Conservation (phyloP, 768 basidiomycete species). For the Suillus cothurnatus region DNA sequence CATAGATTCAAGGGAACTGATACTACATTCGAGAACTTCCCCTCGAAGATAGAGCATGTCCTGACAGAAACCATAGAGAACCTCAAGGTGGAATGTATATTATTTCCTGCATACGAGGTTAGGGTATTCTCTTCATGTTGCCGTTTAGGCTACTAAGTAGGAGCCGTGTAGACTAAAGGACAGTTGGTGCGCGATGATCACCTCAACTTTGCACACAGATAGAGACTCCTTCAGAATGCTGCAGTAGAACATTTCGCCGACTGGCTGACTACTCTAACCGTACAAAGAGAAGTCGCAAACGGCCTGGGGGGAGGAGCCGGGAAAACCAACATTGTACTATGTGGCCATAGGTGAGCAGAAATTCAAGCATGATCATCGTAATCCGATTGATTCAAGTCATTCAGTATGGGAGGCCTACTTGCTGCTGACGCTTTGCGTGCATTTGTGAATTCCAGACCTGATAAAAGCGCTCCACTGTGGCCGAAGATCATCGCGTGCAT, state of each 20-base stretch:
- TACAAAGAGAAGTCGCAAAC: slow-evolving; percentile 79
- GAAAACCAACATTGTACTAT: slow-evolving; percentile 76
- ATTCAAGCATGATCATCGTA: not conserved
- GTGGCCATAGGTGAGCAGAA: slow-evolving; percentile 76
- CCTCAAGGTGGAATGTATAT: slow-evolving; percentile 65
- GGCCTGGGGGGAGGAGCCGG: slow-evolving; percentile 77
- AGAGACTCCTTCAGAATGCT: slow-evolving; percentile 51
- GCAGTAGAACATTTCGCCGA: slow-evolving; percentile 87
- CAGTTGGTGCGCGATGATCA: slow-evolving; percentile 62
- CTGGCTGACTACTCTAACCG: slow-evolving; percentile 88
- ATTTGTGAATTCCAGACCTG: slow-evolving; percentile 68
- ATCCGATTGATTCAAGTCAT: slow-evolving; percentile 6
- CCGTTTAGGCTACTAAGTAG: not conserved
- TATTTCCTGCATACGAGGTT: slow-evolving; percentile 92
- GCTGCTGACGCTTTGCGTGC: slow-evolving; percentile 82
- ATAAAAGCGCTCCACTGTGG: slow-evolving; percentile 74
- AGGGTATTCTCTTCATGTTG: slow-evolving; percentile 12
- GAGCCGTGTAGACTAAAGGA: slow-evolving; percentile 71
- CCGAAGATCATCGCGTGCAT: slow-evolving; percentile 83
- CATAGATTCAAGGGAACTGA: slow-evolving; percentile 62
- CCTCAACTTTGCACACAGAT: not conserved
- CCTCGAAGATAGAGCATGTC: slow-evolving; percentile 75
- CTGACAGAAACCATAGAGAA: slow-evolving; percentile 64
- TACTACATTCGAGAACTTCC: slow-evolving; percentile 77
- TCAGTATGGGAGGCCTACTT: slow-evolving; percentile 91